These are phyloP conservation scores for Talaromyces sp. DNA, from an alignment of 2,329 filamentous ascomycete genomes.

Conservation along the genomic window DNA sequence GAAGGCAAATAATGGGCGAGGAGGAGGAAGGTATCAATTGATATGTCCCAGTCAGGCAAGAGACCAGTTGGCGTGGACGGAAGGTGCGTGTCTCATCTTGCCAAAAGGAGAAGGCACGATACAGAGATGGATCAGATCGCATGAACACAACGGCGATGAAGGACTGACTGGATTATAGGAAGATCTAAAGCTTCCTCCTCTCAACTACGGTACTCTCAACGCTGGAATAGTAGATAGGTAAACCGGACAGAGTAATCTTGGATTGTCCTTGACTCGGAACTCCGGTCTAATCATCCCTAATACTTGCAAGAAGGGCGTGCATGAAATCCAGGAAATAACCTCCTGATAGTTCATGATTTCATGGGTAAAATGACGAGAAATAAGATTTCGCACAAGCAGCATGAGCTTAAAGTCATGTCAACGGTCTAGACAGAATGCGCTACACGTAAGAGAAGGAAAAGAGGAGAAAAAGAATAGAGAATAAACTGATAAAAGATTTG, in stretches of 20 bases:
- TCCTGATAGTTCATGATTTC: not conserved
- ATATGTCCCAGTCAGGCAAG: not conserved
- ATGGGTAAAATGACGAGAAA: conserved; percentile 3
- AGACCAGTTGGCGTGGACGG: not conserved
- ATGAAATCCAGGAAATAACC: too few species aligned
- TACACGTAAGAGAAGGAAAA: conserved; percentile 18
- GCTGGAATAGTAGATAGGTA: too few species aligned
- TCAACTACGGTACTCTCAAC: too few species aligned
- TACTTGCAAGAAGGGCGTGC: conserved; percentile 20
- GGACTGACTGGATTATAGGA: not conserved
- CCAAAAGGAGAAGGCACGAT: not conserved
- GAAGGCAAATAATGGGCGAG: not conserved
- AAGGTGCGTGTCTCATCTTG: not conserved
- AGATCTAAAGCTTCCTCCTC: too few species aligned
- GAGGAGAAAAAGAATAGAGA: conserved; percentile 12
- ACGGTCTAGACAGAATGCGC: conserved; percentile 2
- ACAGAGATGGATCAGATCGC: not conserved
- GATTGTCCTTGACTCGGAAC: too few species aligned
- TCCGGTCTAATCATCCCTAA: conserved; percentile 13
- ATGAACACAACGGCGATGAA: not conserved
- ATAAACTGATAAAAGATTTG: conserved; percentile 9
- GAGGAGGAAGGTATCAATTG: not conserved
- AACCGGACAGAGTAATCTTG: too few species aligned
- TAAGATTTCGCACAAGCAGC: conserved; percentile 11
- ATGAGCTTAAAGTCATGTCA: conserved; percentile 5